Evolutionary conservation across 768 basidiomycete genomes (phyloP), one percentile per base, ranked within the genome.

Genomic region (Leccinum incarnatum): DNA sequence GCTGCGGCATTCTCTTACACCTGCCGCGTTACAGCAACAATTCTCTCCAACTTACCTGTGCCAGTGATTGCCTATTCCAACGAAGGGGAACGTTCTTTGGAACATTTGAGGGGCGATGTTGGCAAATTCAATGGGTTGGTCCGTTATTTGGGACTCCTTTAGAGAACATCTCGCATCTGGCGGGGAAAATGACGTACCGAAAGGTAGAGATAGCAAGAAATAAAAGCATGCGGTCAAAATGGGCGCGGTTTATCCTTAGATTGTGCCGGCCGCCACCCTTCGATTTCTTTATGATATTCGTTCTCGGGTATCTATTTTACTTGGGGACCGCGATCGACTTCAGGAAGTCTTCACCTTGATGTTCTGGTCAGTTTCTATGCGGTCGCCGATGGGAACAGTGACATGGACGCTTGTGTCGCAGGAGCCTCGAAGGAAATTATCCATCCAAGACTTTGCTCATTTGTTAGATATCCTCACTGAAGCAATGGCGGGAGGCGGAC

Each of bases 31-130:
- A 77, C 77, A 8, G 75, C 78, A 6, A 72, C 75, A 2, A 72
- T 87, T n/a, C 72, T 89, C 10, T 75, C 82, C 6, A 82, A 83
- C 8, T 61, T 90, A n/a, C 83, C 87, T 7, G 23, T 25, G 23
- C 23, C 23, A 25, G 61, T 81, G 32, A 55, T 40, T 48, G 61
- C 61, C 11, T 71, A 71, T 30, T 17, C 19, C 17, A 72, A 75
- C 7, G 65, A 81, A 0, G 72, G 77, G 1, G 69, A 76, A 10
- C 67, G 69, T n/a, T 72, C 59, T 49, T 58, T 66, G 70, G n/a
- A 74, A 65, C 4, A 37, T 46, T 46, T 60, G 4, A 72, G 66
- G 63, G 37, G 11, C 0, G 62, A 64, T 29, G 59, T 47, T 57
- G 69, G 53, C 69, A 77, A 55, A 65, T 80, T 25, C 23, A 25